A percentile compares a stretch with the other conserved stretches of the same genome.
phyloP scores from a whole-genome alignment of 306 rosid species.

The Rosa chinensis region DNA sequence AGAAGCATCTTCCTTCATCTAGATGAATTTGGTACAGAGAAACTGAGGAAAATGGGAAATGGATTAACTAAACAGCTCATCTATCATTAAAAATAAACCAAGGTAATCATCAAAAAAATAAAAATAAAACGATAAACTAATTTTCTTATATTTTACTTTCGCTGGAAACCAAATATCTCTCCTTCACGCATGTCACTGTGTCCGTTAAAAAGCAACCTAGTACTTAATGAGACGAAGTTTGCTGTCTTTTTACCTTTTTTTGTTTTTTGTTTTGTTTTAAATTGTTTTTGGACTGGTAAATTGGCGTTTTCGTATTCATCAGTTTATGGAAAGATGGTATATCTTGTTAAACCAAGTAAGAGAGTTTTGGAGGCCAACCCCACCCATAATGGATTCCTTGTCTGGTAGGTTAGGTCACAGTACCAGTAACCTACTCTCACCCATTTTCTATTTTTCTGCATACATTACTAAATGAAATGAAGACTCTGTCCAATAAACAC shows the following conservation, averaged over 20 bases:
- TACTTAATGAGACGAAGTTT: background rate
- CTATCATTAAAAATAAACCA: background rate
- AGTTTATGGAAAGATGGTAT: background rate
- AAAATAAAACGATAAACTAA: background rate
- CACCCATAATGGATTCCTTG: slow-evolving; percentile 3
- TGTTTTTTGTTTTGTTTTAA: no score
- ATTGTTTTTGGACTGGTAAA: background rate
- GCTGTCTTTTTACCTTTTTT: background rate
- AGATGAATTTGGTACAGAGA: background rate
- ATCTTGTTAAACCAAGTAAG: slow-evolving; percentile 8
- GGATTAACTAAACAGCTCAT: background rate
- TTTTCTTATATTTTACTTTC: background rate
- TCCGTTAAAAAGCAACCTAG: slow-evolving; percentile 2
- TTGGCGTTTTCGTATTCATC: background rate
- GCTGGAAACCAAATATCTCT: background rate
- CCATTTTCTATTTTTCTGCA: slow-evolving; percentile 23
- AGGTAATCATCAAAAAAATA: background rate
- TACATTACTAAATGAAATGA: background rate
- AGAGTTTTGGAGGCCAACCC: slow-evolving; percentile 31
- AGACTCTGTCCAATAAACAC: background rate
- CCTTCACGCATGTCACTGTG: background rate
- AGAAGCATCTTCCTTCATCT: background rate
- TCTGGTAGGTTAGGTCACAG: slow-evolving; percentile 31
- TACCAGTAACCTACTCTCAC: slow-evolving; percentile 43
- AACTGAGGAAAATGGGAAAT: background rate